phyloP scores from a whole-genome alignment of 1,284 basidiomycete species.

The Exobasidium rhododendri region DNA sequence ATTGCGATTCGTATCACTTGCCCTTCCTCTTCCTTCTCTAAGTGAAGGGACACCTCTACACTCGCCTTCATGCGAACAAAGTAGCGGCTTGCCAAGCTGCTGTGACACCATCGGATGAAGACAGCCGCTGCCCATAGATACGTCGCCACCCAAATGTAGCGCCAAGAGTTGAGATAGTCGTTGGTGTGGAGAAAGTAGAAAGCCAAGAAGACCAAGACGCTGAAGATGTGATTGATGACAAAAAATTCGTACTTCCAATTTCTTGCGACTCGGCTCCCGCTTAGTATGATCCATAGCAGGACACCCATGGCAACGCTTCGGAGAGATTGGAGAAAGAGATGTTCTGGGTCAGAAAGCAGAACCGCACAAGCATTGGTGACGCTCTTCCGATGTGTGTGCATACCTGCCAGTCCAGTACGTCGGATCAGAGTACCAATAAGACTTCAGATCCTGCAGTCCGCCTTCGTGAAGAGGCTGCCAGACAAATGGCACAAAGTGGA shows the following conservation, averaged over 20 bases:
- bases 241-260: slow-evolving; percentile 49
- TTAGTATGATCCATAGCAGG: slow-evolving; percentile 13
- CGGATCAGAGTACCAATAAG: slow-evolving; percentile 25
- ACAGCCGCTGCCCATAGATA: slow-evolving; percentile 33
- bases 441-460: slow-evolving; percentile 22
- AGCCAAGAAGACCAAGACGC: slow-evolving; percentile 35
- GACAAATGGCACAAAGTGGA: slow-evolving; percentile 48
- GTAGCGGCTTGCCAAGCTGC: slow-evolving; percentile 8
- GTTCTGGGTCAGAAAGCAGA: neutral
- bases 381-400: no score
- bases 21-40: neutral
- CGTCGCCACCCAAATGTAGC: slow-evolving; percentile 32
- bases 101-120: slow-evolving; percentile 15
- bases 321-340: neutral
- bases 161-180: slow-evolving; percentile 18
- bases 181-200: slow-evolving; percentile 42
- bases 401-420: neutral
- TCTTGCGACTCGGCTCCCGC: slow-evolving; percentile 24
- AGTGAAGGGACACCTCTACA: slow-evolving; percentile 17
- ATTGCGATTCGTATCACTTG: slow-evolving; percentile 31
- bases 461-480: slow-evolving; percentile 32
- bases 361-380: neutral
- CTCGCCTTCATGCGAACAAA: slow-evolving; percentile 3
- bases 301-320: neutral
- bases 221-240: slow-evolving; percentile 40